phyloP scores from a whole-genome alignment of 23 red algal species.

The Gracilaria caudata region DNA sequence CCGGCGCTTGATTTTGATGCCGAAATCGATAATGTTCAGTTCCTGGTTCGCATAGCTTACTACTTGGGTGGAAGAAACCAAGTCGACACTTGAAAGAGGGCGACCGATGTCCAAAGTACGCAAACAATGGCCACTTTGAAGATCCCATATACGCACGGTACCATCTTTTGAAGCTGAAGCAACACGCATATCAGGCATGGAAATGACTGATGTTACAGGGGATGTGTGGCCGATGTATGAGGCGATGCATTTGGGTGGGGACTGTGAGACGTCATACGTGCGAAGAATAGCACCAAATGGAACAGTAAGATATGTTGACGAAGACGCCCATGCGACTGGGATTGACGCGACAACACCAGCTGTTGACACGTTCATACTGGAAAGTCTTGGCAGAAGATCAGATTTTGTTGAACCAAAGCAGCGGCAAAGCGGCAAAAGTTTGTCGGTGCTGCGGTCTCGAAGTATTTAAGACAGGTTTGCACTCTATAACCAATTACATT shows the following conservation, averaged over 20 bases:
- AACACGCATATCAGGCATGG: conserved; percentile 41
- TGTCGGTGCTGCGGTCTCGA: background rate
- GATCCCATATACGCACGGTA: conserved; percentile 76
- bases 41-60: background rate
- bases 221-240: conserved; percentile 34
- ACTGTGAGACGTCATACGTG: conserved; percentile 36
- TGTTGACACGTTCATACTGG: conserved; percentile 10
- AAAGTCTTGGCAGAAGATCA: background rate
- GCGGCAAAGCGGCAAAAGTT: background rate
- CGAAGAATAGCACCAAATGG: conserved; percentile 67
- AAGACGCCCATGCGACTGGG: conserved; percentile 44
- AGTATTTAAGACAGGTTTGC: background rate
- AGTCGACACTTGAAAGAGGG: conserved; percentile 14
- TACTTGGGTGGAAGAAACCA: background rate
- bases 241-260: conserved; percentile 29
- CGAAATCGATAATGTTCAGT: conserved; percentile 16
- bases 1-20: background rate
- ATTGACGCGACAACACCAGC: conserved; percentile 32
- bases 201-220: background rate
- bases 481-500: background rate
- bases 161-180: conserved; percentile 66
- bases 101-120: conserved; percentile 67
- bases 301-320: conserved; percentile 28
- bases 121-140: conserved; percentile 30
- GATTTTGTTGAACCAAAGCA: background rate